A percentile compares a stretch with the other conserved stretches of the same genome.
phyloP scores from a whole-genome alignment of 2,329 filamentous ascomycete genomes.

The Ceratocystis variospora region DNA sequence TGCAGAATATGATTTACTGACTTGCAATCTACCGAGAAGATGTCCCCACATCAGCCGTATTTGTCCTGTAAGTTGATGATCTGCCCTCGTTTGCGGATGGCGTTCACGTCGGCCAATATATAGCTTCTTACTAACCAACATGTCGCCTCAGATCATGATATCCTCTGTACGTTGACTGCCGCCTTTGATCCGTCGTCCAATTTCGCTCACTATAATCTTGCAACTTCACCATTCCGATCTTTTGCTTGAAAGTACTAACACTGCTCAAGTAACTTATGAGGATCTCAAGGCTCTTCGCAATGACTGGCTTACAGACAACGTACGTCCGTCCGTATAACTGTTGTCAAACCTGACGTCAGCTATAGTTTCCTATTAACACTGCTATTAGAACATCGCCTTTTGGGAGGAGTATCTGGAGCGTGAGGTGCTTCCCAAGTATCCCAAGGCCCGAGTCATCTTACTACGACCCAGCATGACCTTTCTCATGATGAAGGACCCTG shows the following conservation, averaged over 20 bases:
- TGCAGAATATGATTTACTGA: slow-evolving; percentile 7
- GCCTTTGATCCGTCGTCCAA: background rate
- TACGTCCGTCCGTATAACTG: slow-evolving; percentile 30
- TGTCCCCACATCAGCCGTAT: slow-evolving; percentile 31
- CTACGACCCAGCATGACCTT: slow-evolving; percentile 88
- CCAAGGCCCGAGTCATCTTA: slow-evolving; percentile 74
- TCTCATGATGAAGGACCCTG: slow-evolving; percentile 64
- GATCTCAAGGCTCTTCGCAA: slow-evolving; percentile 78
- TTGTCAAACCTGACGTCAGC: background rate
- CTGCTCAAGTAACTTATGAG: slow-evolving; percentile 32
- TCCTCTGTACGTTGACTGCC: slow-evolving; percentile 25
- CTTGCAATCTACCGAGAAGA: slow-evolving; percentile 19
- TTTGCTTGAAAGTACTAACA: slow-evolving; percentile 1
- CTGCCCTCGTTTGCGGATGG: no score
- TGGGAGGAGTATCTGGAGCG: slow-evolving; percentile 97
- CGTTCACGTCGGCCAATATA: background rate
- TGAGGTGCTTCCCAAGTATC: slow-evolving; percentile 67
- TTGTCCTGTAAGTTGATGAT: slow-evolving; percentile 32
- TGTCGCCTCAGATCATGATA: slow-evolving; percentile 26
- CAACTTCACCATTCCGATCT: background rate
- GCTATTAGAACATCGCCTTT: slow-evolving; percentile 76
- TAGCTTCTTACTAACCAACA: background rate
- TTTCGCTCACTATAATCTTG: background rate
- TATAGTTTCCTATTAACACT: background rate
- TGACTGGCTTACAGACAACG: slow-evolving; percentile 96